Evolutionary conservation across 2,329 filamentous ascomycete genomes (phyloP).

Genomic region (Magnaporthiopsis poae): DNA sequence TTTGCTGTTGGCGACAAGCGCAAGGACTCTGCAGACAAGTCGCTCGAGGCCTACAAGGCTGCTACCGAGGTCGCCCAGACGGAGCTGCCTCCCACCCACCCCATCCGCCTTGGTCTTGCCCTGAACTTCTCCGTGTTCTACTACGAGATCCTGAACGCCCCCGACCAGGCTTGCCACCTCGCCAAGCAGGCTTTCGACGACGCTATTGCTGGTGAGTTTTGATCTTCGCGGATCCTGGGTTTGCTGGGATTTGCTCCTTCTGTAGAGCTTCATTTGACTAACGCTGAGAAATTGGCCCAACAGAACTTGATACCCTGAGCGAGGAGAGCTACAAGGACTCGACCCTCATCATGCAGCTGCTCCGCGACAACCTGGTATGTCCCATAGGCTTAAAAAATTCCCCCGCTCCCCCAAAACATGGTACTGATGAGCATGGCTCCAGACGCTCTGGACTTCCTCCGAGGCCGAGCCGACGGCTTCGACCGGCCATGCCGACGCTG

Average conservation of each 20-base stretch:
- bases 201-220: conserved; percentile 64
- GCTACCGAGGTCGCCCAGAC: conserved; percentile 84
- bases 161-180: conserved; percentile 94
- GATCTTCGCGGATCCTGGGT: conserved; percentile 8
- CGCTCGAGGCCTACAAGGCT: conserved; percentile 92
- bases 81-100: conserved; percentile 82
- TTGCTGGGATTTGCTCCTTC: not conserved
- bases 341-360: conserved; percentile 95
- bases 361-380: conserved; percentile 83
- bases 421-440: conserved; percentile 21
- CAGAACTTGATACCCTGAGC: conserved; percentile 89
- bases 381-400: conserved; percentile 17
- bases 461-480: conserved; percentile 77
- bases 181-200: conserved; percentile 95
- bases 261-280: not conserved
- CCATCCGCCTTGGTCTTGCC: conserved; percentile 82
- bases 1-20: conserved; percentile 90
- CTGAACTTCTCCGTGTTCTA: conserved; percentile 99
- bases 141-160: conserved; percentile 98
- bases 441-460: conserved; percentile 99
- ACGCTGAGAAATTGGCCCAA: not conserved
- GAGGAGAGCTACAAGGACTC: conserved; percentile 99
- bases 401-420: not conserved
- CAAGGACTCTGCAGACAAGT: conserved; percentile 87
- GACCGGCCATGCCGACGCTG: conserved; percentile 36